A percentile compares a stretch with the other conserved stretches of the same genome.
These are phyloP conservation scores for Prunus armeniaca DNA, from an alignment of 306 rosid species.

Conservation along the genomic window DNA sequence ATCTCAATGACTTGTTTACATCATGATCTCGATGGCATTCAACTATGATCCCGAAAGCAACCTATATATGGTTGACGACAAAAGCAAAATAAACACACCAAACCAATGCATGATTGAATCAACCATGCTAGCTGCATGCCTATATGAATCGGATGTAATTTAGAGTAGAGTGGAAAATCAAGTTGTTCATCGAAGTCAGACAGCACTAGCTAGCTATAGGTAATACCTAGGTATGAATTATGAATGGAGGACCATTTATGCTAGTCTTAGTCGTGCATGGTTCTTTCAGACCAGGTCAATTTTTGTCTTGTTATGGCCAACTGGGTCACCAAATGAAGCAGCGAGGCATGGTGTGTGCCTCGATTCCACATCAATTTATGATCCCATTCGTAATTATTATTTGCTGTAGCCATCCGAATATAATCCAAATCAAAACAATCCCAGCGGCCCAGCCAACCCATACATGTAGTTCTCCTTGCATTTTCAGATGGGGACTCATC, in stretches of 20 bases:
- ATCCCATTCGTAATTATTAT: constrained; percentile 27
- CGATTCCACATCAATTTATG: constrained; percentile 22
- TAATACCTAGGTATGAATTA: constrained; percentile 3
- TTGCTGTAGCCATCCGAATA: constrained; percentile 5
- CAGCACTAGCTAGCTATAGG: background rate
- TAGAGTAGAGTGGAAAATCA: background rate
- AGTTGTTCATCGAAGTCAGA: constrained; percentile 22
- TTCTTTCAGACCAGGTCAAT: constrained; percentile 28
- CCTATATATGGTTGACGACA: background rate
- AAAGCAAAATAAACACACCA: background rate
- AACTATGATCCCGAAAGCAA: constrained; percentile 3
- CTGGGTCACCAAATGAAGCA: constrained; percentile 13
- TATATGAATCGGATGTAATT: background rate
- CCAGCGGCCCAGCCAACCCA: no score
- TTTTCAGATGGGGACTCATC: no score
- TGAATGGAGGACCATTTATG: constrained; percentile 24
- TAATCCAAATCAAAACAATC: constrained; percentile 39
- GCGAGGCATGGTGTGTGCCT: constrained; percentile 35
- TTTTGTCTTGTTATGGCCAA: constrained; percentile 45
- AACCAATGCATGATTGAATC: background rate
- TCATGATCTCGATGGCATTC: background rate
- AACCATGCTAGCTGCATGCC: background rate
- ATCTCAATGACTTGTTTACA: background rate
- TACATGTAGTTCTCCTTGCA: no score
- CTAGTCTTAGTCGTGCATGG: constrained; percentile 23